Evolutionary conservation across 768 basidiomycete species (phyloP), one percentile per base, ranked within the genome.

Genomic region (Mycena galopus): DNA sequence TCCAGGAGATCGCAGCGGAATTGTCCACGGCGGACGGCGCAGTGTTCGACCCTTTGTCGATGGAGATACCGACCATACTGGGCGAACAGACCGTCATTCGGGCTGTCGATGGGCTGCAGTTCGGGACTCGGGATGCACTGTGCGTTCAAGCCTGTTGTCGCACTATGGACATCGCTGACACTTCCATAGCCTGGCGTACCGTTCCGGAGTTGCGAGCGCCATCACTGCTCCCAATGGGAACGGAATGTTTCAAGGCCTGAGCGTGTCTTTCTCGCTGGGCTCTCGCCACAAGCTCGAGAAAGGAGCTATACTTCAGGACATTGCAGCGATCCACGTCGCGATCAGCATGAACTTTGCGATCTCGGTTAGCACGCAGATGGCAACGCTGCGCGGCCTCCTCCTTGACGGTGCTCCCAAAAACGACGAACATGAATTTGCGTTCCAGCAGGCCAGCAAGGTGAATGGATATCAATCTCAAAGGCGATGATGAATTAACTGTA

Each of bases 41-140:
- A 25, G 86, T 89, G 6, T 82, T 82, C 58, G 88, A 90, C 71
- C 84, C 87, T 25, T 71, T 90, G 79, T 75, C 78, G 74, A 73
- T 79, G 3, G 78, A 82, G 14, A 77, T 87, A 4, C 88, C 89
- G 4, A 74, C 75, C 9, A 80, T 90, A 61, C 75, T 90, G 16
- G 86, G 86, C 11, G 79, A 83, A 29, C 82, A 83, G 7, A 80
- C 82, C 21, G 67, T 85, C 59, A 83, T 86, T 27, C 86, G 86
- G 37, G 95, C 93, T 11, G 87, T 88, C 5, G 95, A 96, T 77
- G 95, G 95, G 0, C 85, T 94, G 35, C 87, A 88, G 69, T 95
- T 93, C 76, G 86, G 85, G 2, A 88, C 91, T 21, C 88, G 91
- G 67, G 88, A 93, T 79, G 88, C 79, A 33, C 75, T 83, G 82